phyloP scores from a whole-genome alignment of 139 green algal genomes.

The Chlamydomonas applanata region DNA sequence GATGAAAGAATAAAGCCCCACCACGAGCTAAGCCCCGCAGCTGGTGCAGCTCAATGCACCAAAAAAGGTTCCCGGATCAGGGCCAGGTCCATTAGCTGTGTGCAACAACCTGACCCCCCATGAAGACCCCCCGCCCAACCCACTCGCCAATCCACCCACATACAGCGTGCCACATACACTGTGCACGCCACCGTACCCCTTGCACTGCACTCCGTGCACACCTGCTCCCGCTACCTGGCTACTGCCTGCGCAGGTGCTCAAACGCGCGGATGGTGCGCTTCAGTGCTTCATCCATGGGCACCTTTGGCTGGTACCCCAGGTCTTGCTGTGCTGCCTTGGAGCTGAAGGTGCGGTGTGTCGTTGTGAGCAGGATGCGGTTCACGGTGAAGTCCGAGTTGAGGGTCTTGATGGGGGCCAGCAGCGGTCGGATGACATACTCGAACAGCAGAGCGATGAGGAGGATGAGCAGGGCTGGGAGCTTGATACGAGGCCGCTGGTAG shows the following conservation, averaged over 20 bases:
- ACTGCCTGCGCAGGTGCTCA: slow-evolving; percentile 37
- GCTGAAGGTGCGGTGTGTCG: slow-evolving; percentile 59
- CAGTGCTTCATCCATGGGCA: slow-evolving; percentile 59
- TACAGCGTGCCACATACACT: too few species aligned
- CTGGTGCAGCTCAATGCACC: too few species aligned
- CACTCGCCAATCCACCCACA: too few species aligned
- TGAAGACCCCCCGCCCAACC: too few species aligned
- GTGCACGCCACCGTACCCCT: too few species aligned
- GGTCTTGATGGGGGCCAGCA: slow-evolving; percentile 50
- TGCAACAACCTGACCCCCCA: too few species aligned
- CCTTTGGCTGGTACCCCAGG: slow-evolving; percentile 62
- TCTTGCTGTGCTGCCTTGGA: slow-evolving; percentile 40
- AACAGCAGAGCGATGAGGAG: slow-evolving; percentile 71
- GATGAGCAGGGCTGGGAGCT: slow-evolving; percentile 76
- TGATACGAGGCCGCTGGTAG: slow-evolving; percentile 57
- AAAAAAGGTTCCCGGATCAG: too few species aligned
- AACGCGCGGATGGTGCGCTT: slow-evolving; percentile 58
- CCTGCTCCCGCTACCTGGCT: too few species aligned
- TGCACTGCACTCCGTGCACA: too few species aligned
- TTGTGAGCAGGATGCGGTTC: slow-evolving; percentile 59
- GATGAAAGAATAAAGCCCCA: too few species aligned
- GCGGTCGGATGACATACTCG: slow-evolving; percentile 64
- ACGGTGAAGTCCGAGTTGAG: slow-evolving; percentile 72
- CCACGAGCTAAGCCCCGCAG: too few species aligned
- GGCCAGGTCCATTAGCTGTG: too few species aligned